A percentile compares a stretch with the other conserved stretches of the same genome.
phyloP scores from a whole-genome alignment of 768 basidiomycete genomes.

The Trametes meyenii region DNA sequence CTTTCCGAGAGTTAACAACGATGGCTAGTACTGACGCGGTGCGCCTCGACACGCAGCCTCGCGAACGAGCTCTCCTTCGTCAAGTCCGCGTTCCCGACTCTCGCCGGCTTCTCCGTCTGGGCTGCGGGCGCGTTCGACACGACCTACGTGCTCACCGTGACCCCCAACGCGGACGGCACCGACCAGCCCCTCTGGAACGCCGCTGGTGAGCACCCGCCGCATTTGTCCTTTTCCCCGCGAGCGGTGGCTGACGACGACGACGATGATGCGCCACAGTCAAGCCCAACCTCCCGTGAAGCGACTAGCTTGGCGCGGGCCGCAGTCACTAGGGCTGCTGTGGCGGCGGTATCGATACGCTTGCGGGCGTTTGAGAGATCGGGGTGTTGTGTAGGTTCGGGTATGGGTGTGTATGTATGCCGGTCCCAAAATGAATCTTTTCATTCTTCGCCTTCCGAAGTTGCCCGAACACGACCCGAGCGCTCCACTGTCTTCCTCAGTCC shows the following conservation, averaged over 20 bases:
- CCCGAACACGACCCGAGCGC: no score
- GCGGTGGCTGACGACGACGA: neutral
- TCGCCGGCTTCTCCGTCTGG: conserved; percentile 58
- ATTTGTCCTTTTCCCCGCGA: neutral
- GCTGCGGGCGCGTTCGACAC: conserved; percentile 55
- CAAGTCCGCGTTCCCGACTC: conserved; percentile 44
- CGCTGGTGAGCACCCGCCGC: conserved; percentile 38
- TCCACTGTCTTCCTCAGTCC: no score
- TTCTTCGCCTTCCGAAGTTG: no score
- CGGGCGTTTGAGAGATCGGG: no score
- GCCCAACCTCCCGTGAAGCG: conserved; percentile 33
- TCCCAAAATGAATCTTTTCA: no score
- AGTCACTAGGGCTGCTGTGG: no score
- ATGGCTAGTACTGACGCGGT: no score
- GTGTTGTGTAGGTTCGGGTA: no score
- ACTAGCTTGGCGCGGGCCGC: neutral
- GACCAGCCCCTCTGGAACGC: conserved; percentile 50
- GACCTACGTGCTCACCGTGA: conserved; percentile 51
- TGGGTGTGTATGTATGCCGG: no score
- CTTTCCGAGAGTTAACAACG: no score
- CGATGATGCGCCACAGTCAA: conserved; percentile 18
- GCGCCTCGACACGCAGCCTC: conserved; percentile 35
- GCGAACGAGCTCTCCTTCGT: conserved; percentile 48
- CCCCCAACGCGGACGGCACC: conserved; percentile 49
- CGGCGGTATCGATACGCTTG: no score